These are phyloP conservation scores for Gossypium davidsonii DNA, from an alignment of 441 rosid species.

Conservation along the genomic window DNA sequence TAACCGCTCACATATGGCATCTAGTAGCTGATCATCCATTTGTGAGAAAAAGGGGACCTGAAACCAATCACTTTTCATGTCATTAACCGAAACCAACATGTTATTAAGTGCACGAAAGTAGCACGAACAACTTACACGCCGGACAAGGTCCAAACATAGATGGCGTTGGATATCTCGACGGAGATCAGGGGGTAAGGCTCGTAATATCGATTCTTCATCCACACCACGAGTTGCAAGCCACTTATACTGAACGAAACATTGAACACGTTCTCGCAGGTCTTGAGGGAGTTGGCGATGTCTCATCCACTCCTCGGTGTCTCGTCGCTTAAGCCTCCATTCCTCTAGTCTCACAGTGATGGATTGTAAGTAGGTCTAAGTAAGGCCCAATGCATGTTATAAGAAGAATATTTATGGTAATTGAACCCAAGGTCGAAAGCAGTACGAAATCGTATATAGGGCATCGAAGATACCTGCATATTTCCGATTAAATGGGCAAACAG, in stretches of 20 bases:
- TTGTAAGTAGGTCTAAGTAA: conserved; percentile 69
- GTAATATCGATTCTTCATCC: conserved; percentile 71
- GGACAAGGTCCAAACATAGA: conserved; percentile 86
- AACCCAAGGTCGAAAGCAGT: too few species aligned
- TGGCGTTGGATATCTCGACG: conserved; percentile 81
- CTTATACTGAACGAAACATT: conserved; percentile 72
- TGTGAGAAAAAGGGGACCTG: conserved; percentile 88
- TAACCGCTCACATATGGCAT: conserved; percentile 82
- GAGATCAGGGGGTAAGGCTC: conserved; percentile 62
- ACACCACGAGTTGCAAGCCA: conserved; percentile 88
- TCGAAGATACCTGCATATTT: conserved; percentile 69
- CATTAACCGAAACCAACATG: not conserved
- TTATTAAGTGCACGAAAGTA: not conserved
- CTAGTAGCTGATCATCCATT: conserved; percentile 86
- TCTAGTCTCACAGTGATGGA: conserved; percentile 86
- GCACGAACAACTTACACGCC: conserved; percentile 45
- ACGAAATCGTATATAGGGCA: too few species aligned
- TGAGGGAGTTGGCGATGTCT: conserved; percentile 75
- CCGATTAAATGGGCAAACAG: conserved; percentile 85
- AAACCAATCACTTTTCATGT: not conserved
- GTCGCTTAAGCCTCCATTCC: conserved; percentile 82
- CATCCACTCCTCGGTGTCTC: conserved; percentile 98
- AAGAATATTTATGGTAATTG: too few species aligned
- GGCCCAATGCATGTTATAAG: not conserved
- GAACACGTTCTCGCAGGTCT: conserved; percentile 52